These are phyloP conservation scores for Kuraishia hungarica DNA, from an alignment of 805 yeast species.

Conservation along the genomic window DNA sequence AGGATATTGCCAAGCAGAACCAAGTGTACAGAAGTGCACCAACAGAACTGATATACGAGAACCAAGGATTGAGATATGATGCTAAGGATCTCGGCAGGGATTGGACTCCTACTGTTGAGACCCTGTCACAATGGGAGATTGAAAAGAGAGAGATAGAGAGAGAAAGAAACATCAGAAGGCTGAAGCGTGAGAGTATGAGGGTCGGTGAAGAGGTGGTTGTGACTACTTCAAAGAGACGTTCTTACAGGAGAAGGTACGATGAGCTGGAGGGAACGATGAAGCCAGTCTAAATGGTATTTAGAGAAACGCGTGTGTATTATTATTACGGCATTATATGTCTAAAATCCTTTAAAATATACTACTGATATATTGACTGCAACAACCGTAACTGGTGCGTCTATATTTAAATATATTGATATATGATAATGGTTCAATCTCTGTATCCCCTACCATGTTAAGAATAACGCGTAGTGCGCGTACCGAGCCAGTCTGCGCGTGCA, in stretches of 20 bases:
- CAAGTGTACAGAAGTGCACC: conserved; percentile 20
- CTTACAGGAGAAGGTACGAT: conserved; percentile 25
- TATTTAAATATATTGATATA: too few relatives aligned
- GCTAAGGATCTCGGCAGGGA: conserved; percentile 68
- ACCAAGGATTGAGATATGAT: conserved; percentile 56
- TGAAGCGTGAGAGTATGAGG: conserved; percentile 86
- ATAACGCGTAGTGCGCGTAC: background rate
- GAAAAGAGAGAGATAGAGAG: conserved; percentile 93
- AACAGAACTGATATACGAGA: conserved; percentile 6
- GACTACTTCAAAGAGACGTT: conserved; percentile 8
- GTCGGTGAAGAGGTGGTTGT: conserved; percentile 45
- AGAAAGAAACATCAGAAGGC: conserved; percentile 82
- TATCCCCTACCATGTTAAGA: background rate
- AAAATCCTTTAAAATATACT: too few relatives aligned
- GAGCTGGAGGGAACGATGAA: conserved; percentile 28
- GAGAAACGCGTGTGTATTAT: background rate
- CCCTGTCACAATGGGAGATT: conserved; percentile 83
- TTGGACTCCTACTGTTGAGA: conserved; percentile 87
- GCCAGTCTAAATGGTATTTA: conserved; percentile 1
- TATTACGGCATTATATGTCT: background rate
- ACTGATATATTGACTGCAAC: too few relatives aligned
- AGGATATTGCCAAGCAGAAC: conserved; percentile 25
- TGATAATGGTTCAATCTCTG: background rate
- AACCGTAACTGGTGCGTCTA: too few relatives aligned
- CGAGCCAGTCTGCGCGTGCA: background rate